Evolutionary conservation across 352 stramenopile species (phyloP).

Genomic region (Phytophthora capsici): DNA sequence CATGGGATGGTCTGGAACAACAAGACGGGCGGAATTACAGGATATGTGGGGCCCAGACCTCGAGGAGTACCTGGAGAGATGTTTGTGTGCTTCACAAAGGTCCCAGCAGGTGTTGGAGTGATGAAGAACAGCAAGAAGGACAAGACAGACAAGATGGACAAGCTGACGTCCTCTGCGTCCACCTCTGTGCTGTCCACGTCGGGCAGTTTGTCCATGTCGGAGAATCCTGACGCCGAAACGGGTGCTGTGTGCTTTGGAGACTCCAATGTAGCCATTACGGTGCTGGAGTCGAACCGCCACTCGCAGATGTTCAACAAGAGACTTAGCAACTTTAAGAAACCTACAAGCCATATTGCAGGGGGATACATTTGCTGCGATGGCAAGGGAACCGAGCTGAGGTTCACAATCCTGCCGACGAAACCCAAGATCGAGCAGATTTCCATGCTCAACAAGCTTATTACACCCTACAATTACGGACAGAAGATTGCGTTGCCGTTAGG

Average conservation of each 20-base stretch:
- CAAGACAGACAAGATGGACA: constrained; percentile 28
- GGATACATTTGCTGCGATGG: constrained; percentile 90
- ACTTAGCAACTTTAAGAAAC: constrained; percentile 89
- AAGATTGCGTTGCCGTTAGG: constrained; percentile 79
- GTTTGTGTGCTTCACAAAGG: constrained; percentile 69
- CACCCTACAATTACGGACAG: constrained; percentile 83
- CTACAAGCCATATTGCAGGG: constrained; percentile 75
- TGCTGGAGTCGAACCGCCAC: constrained; percentile 85
- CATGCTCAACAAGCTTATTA: constrained; percentile 88
- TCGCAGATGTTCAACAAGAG: constrained; percentile 87
- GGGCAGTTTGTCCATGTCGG: constrained; percentile 23
- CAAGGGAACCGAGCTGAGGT: constrained; percentile 77
- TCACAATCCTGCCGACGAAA: constrained; percentile 64
- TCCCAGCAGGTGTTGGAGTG: constrained; percentile 20
- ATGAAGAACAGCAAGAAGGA: constrained; percentile 35
- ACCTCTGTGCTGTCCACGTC: constrained; percentile 29
- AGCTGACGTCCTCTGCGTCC: constrained; percentile 20
- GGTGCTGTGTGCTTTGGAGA: constrained; percentile 72
- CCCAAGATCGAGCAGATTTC: constrained; percentile 83
- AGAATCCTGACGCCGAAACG: constrained; percentile 12
- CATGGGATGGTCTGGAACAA: constrained; percentile 90
- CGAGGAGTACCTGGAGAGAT: constrained; percentile 78
- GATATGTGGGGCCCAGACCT: constrained; percentile 76
- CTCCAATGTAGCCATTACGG: constrained; percentile 69
- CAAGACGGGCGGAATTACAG: constrained; percentile 88